A percentile compares a stretch with the other conserved stretches of the same genome.
Conservation (phyloP, 73 alveolate genomes). For the Halteria grandinella region DNA sequence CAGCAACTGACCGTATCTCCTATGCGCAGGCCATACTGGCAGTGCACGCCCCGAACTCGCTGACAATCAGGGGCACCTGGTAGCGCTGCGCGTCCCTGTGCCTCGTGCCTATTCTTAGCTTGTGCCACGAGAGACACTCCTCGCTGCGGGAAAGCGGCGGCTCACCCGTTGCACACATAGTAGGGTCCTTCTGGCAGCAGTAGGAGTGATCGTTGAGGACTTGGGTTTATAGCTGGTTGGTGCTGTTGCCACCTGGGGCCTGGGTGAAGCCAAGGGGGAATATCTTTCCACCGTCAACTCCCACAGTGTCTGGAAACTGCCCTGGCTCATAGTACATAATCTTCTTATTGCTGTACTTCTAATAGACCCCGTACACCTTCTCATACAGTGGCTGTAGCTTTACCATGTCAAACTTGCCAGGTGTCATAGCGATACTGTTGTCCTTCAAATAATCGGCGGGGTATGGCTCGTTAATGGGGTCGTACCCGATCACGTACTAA, state of each 20-base stretch:
- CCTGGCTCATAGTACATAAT: slow-evolving; percentile 89
- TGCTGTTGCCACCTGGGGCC: slow-evolving; percentile 76
- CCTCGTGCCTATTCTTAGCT: slow-evolving; percentile 66
- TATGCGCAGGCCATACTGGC: slow-evolving; percentile 72
- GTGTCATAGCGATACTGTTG: slow-evolving; percentile 71
- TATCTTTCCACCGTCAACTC: slow-evolving; percentile 73
- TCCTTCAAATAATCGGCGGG: slow-evolving; percentile 75
- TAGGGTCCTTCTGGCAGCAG: slow-evolving; percentile 80
- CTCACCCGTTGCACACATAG: slow-evolving; percentile 77
- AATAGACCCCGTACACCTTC: slow-evolving; percentile 72
- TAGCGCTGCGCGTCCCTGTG: slow-evolving; percentile 70
- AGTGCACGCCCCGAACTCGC: slow-evolving; percentile 91
- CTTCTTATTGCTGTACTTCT: slow-evolving; percentile 59
- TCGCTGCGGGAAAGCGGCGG: slow-evolving; percentile 66
- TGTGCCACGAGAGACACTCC: slow-evolving; percentile 79
- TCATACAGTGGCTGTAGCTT: slow-evolving; percentile 76
- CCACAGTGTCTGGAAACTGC: slow-evolving; percentile 78
- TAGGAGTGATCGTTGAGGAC: slow-evolving; percentile 85
- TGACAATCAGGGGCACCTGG: slow-evolving; percentile 69
- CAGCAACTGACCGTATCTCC: slow-evolving; percentile 76
- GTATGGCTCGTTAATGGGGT: slow-evolving; percentile 87
- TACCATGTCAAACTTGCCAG: slow-evolving; percentile 77
- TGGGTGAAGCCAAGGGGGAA: slow-evolving; percentile 73
- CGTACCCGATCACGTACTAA: slow-evolving; percentile 83
- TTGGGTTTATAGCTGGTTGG: slow-evolving; percentile 50